Evolutionary conservation across 2,329 filamentous ascomycete genomes (phyloP).

Genomic region (Talaromyces marneffei): DNA sequence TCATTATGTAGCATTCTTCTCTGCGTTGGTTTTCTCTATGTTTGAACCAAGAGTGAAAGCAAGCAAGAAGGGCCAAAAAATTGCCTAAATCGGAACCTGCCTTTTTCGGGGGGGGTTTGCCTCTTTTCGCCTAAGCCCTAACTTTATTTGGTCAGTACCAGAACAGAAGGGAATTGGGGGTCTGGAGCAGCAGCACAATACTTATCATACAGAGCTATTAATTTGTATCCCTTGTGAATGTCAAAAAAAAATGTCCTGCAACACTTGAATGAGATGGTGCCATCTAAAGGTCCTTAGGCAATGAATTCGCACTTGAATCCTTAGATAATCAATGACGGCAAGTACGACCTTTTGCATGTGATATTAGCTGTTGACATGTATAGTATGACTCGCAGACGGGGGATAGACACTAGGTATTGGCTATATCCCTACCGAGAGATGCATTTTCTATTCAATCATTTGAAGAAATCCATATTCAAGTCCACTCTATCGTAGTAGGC

Average conservation of each 20-base stretch:
- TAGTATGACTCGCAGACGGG: background rate
- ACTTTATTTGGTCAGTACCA: background rate
- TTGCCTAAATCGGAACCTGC: slow-evolving; percentile 10
- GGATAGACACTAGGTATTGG: background rate
- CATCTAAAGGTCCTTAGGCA: background rate
- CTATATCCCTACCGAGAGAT: background rate
- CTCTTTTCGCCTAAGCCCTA: slow-evolving; percentile 10
- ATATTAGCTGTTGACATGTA: background rate
- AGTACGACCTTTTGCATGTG: background rate
- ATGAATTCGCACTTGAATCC: background rate
- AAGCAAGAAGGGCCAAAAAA: background rate
- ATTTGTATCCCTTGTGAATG: background rate
- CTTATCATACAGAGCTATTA: background rate
- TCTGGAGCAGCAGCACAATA: background rate
- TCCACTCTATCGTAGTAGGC: background rate
- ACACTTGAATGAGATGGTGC: background rate
- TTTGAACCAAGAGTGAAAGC: background rate
- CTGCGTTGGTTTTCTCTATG: too few species aligned
- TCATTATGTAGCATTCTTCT: background rate
- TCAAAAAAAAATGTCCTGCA: background rate
- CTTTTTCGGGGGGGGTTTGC: slow-evolving; percentile 5
- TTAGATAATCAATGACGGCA: background rate
- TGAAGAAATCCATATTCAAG: background rate
- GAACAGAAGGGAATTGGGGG: background rate
- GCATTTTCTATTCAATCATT: background rate